A percentile compares a stretch with the other conserved stretches of the same genome.
Evolutionary conservation across 1,284 basidiomycete genomes (phyloP).

Genomic region (Termitomyces sp.): DNA sequence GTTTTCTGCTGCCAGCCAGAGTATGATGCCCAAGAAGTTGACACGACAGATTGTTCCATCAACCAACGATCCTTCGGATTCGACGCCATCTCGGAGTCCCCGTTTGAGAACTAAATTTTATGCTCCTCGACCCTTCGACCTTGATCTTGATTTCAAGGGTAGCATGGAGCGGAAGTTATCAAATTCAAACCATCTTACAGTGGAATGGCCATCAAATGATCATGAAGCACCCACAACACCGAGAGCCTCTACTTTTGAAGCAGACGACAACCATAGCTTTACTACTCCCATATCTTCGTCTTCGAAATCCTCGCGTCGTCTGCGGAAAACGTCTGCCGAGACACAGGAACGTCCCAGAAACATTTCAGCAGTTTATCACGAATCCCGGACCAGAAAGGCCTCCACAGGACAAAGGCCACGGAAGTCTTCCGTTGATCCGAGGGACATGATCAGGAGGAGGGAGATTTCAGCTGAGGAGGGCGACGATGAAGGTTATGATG

Average conservation of each 20-base stretch:
- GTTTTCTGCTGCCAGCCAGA: background rate
- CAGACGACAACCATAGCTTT: conserved; percentile 23
- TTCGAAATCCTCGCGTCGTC: conserved; percentile 29
- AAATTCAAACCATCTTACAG: conserved; percentile 40
- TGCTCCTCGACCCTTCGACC: conserved; percentile 37
- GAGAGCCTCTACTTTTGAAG: conserved; percentile 44
- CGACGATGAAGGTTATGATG: conserved; percentile 75
- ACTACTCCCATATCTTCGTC: conserved; percentile 30
- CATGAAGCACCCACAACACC: conserved; percentile 51
- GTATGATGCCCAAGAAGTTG: conserved; percentile 10
- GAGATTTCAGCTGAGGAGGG: conserved; percentile 68
- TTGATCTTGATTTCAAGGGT: conserved; percentile 34
- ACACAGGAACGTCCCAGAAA: conserved; percentile 36
- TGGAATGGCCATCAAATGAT: conserved; percentile 49
- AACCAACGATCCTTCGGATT: conserved; percentile 36
- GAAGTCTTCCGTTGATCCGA: conserved; percentile 42
- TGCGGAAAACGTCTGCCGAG: conserved; percentile 32
- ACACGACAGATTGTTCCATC: conserved; percentile 36
- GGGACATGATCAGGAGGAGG: conserved; percentile 32
- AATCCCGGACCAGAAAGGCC: conserved; percentile 31
- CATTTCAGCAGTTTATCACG: conserved; percentile 36
- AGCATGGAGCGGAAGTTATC: conserved; percentile 30
- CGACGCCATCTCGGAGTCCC: conserved; percentile 33
- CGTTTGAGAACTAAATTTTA: conserved; percentile 50
- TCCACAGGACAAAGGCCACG: conserved; percentile 34